These are phyloP conservation scores for Chaetomium sp. DNA, from an alignment of 2,329 filamentous ascomycete species.

Conservation along the genomic window DNA sequence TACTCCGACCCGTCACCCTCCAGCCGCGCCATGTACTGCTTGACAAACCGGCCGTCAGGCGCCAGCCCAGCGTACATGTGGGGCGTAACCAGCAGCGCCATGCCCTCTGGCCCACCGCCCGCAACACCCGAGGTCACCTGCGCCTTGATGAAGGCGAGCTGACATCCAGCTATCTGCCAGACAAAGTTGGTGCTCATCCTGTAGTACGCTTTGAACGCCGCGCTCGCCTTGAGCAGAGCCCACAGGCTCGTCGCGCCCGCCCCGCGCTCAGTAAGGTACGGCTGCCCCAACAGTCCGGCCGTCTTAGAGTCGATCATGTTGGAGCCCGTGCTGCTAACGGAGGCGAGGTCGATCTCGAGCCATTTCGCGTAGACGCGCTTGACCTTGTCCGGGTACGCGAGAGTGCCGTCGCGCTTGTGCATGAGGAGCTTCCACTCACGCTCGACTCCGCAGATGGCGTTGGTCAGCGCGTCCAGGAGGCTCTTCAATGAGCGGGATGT, in stretches of 20 bases:
- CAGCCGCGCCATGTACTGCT: constrained; percentile 33
- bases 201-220: constrained; percentile 48
- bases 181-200: constrained; percentile 39
- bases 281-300: constrained; percentile 39
- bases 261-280: constrained; percentile 30
- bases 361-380: constrained; percentile 46
- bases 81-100: constrained; percentile 29
- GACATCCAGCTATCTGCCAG: constrained; percentile 53
- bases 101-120: constrained; percentile 27
- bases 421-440: constrained; percentile 40
- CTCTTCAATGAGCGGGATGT: constrained; percentile 37
- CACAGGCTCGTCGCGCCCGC: constrained; percentile 43
- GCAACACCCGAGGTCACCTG: constrained; percentile 24
- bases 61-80: constrained; percentile 35
- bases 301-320: constrained; percentile 33
- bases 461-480: constrained; percentile 41
- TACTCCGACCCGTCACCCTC: constrained; percentile 32
- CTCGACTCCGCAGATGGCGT: constrained; percentile 39
- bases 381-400: constrained; percentile 38
- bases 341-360: constrained; percentile 46
- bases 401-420: constrained; percentile 24
- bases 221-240: constrained; percentile 55
- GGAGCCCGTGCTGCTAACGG: constrained; percentile 18
- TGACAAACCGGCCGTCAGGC: constrained; percentile 34
- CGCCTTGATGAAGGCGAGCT: constrained; percentile 53